phyloP scores from a whole-genome alignment of 495 filamentous ascomycete species.

The Tuber brumale region DNA sequence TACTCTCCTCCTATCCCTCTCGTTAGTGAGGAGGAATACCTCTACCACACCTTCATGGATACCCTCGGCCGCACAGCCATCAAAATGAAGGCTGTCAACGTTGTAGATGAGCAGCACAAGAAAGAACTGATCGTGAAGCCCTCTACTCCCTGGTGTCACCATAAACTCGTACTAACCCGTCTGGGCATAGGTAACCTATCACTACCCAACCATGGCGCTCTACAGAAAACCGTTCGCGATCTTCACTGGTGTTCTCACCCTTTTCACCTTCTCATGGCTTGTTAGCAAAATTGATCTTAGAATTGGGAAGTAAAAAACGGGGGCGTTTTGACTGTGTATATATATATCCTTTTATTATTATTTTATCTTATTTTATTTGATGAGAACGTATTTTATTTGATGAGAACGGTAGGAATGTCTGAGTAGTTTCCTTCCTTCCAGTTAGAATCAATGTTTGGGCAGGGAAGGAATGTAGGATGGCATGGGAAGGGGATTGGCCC shows the following conservation, averaged over 20 bases:
- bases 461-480: background rate
- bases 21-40: constrained; percentile 50
- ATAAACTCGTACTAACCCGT: constrained; percentile 10
- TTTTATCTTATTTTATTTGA: background rate
- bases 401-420: background rate
- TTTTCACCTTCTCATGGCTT: constrained; percentile 70
- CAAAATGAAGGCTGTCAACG: constrained; percentile 69
- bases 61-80: constrained; percentile 81
- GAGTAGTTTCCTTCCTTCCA: background rate
- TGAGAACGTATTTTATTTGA: background rate
- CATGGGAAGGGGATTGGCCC: background rate
- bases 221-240: constrained; percentile 83
- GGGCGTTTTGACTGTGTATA: background rate
- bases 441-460: background rate
- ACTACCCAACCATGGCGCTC: constrained; percentile 65
- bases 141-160: background rate
- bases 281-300: constrained; percentile 70
- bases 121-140: constrained; percentile 61
- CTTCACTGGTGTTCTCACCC: constrained; percentile 61
- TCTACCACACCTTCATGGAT: constrained; percentile 85
- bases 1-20: constrained; percentile 59
- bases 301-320: constrained; percentile 45
- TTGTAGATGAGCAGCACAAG: constrained; percentile 82
- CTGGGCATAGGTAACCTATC: constrained; percentile 60
- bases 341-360: background rate